Base-by-base conservation (phyloP, 345 rosid genomes). In the Hibiscus mutabilis region DNA sequence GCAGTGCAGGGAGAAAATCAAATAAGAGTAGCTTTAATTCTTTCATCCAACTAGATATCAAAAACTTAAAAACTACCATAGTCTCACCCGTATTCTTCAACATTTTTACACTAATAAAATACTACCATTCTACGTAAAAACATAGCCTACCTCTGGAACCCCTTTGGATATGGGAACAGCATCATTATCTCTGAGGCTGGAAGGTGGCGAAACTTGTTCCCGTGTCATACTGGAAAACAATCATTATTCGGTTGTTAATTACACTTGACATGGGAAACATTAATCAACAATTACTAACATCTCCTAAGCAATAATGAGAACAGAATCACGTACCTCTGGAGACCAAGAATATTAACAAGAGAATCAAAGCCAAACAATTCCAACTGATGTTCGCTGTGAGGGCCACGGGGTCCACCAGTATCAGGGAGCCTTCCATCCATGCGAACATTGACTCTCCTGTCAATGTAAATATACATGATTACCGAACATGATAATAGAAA, bases 331-430 rank as follows among this genome's bases (percentile, higher is more conserved):
- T 80, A 96, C 99, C 98, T 96, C 81, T 83, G 89, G 74, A 96
- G 90, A 68, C 99, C 99, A 79, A 96, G 99, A 82, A 96, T 92
- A 76, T 84, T 91, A 66, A 96, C 99, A 75, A 96, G 98, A 66
- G 99, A 95, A 82, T 93, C 99, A 21, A 95, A 96, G 82, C 99
- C 99, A 87, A 96, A 96, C 79, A 96, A 80, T 76, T 96, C 99
- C 83, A 96, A 82, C 71, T 84, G 93, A 68, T 93, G 82, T 66
- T 89, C 93, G n/a, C 76, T 79, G 42, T 79, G 91, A n/a, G 84
- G 77, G 33, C 89, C 94, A 85, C 86, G 83, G n/a, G 72, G 75
- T 47, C 35, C 79, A 68, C 78, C 82, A 81, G 84, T 80, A 25
- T 79, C 84, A 22, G 87, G 80, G 11, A 37, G 40, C 71, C 73